Evolutionary conservation across 106 monocot species (phyloP).

Genomic region (Allium cepa): DNA sequence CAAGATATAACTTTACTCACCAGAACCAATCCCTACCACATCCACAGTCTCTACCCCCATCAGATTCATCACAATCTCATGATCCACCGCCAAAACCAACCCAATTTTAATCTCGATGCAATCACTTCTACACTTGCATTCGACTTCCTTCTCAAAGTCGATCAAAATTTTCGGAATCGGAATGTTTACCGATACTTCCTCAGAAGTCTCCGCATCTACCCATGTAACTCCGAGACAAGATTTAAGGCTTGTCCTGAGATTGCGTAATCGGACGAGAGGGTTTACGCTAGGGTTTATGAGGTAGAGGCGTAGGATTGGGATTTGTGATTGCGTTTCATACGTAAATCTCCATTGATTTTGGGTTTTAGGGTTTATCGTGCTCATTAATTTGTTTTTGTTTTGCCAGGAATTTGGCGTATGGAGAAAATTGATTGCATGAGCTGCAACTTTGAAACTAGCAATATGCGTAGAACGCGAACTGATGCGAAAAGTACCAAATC

Average conservation of each 20-base stretch:
- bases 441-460: no score
- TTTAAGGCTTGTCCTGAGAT: slow-evolving; percentile 17
- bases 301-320: slow-evolving; percentile 54
- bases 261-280: slow-evolving; percentile 17
- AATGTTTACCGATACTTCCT: slow-evolving; percentile 16
- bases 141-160: slow-evolving; percentile 26
- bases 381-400: no score
- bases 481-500: no score
- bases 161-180: slow-evolving; percentile 59
- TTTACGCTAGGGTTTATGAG: slow-evolving; percentile 29
- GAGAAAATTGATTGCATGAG: no score
- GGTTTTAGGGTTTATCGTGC: slow-evolving; percentile 4
- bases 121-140: slow-evolving; percentile 22
- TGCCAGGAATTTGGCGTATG: no score
- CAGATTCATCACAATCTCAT: slow-evolving; percentile 24
- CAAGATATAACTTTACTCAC: slow-evolving; percentile 14
- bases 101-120: slow-evolving; percentile 44
- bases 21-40: slow-evolving; percentile 19
- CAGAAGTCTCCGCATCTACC: slow-evolving; percentile 11
- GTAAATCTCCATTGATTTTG: slow-evolving; percentile 45
- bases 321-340: slow-evolving; percentile 51
- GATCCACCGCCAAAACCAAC: slow-evolving; percentile 48
- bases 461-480: no score
- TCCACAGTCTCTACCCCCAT: slow-evolving; percentile 9
- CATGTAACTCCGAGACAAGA: slow-evolving; percentile 36